Conservation (phyloP, 805 yeast genomes). For the Brettanomyces bruxellensis region DNA sequence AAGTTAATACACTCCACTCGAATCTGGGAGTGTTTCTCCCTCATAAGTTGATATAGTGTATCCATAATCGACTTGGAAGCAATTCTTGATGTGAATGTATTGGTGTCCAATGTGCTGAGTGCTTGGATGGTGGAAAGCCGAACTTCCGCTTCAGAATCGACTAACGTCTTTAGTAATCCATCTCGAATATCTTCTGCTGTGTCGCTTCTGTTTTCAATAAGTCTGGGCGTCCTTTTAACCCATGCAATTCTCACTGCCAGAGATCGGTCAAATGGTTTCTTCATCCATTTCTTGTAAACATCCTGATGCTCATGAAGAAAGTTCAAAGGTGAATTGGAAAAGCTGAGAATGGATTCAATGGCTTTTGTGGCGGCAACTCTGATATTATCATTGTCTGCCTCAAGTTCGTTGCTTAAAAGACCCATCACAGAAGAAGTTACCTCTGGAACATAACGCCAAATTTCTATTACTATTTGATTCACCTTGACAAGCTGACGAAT, state of each 20-base stretch:
- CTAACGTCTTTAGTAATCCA: slow-evolving; percentile 58
- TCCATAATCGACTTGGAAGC: slow-evolving; percentile 38
- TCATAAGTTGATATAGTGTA: slow-evolving; percentile 51
- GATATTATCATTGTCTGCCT: slow-evolving; percentile 56
- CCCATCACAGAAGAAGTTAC: slow-evolving; percentile 67
- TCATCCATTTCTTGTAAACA: slow-evolving; percentile 64
- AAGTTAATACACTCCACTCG: slow-evolving; percentile 50
- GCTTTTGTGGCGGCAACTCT: slow-evolving; percentile 65
- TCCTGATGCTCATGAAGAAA: slow-evolving; percentile 50
- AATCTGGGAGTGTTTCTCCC: slow-evolving; percentile 63
- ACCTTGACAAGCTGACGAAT: slow-evolving; percentile 44
- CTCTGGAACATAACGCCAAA: slow-evolving; percentile 78
- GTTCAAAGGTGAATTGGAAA: slow-evolving; percentile 40
- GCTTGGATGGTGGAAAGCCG: slow-evolving; percentile 52
- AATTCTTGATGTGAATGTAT: slow-evolving; percentile 38
- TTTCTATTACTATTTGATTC: slow-evolving; percentile 51
- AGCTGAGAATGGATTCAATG: slow-evolving; percentile 54
- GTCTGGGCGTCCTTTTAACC: slow-evolving; percentile 48
- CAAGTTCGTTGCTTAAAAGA: slow-evolving; percentile 67
- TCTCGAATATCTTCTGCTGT: slow-evolving; percentile 40
- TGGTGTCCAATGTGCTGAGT: slow-evolving; percentile 37
- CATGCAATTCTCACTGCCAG: slow-evolving; percentile 59
- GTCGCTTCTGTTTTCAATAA: slow-evolving; percentile 37
- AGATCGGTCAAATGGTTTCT: slow-evolving; percentile 62
- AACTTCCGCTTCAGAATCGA: slow-evolving; percentile 70